Evolutionary conservation across 345 rosid genomes (phyloP), one percentile per base, ranked within the genome.

Genomic region (Clarkia xantiana): DNA sequence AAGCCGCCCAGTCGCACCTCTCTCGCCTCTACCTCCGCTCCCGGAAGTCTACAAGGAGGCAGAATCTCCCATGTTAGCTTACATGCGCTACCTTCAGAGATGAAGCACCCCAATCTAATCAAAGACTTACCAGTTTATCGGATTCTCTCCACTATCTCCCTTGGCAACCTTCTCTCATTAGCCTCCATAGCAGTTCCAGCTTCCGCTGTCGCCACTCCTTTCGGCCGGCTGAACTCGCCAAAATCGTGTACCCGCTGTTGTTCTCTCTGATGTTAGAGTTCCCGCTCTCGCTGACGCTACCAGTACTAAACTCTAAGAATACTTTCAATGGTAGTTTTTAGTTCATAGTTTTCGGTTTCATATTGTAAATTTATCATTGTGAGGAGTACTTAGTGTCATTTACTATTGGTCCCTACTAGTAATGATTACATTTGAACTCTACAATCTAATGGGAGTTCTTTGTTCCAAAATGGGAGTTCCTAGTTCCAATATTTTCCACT

Each of bases 191-290:
- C 74, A 73, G 51, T n/a, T n/a, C n/a, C n/a, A n/a, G n/a, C 34
- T 75, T 11, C 74, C 79, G 0, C 43, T 68, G 4, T 76, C 74
- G 13, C 76, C 74, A 45, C 36, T 76, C 29, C 75, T 79, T 84
- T 81, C 13, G 98, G 98, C 15, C 84, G 93, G 69, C 49, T 80
- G 47, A 89, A 66, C 53, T 86, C 98, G 42, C 93, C 96, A n/a
- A n/a, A n/a, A n/a, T n/a, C n/a, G n/a, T n/a, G 2, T 62, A 70
- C 52, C 76, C 96, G 59, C 45, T 68, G 55, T 62, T 80, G n/a
- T n/a, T n/a, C n/a, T n/a, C n/a, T n/a, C n/a, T n/a, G n/a, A n/a
- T n/a, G n/a, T n/a, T n/a, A n/a, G n/a, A n/a, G 45, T 73, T 94
- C 5, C 94, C 66, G 2, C 48, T 70, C 34, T 79, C 97, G 10